Base-by-base conservation (phyloP, 2,329 filamentous ascomycete genomes). In the Talaromyces sp. region DNA sequence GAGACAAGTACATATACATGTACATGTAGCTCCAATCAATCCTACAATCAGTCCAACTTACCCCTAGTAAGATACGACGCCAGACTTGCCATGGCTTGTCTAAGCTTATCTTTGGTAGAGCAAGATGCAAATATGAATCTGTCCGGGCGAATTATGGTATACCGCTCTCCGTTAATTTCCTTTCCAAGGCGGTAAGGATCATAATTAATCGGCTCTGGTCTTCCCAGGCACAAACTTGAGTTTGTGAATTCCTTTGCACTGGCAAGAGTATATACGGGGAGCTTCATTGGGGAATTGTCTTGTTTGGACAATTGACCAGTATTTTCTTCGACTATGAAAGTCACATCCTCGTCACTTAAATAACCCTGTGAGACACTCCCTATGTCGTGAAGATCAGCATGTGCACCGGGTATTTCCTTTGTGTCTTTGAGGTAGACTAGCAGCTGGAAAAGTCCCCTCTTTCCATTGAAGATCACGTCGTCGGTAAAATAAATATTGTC, bases 81-180 rank as follows among this genome's bases (percentile, higher is more conserved):
- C 3, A 58, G 35, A 46, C 7, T 21, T 6, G 17, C 17, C 26
- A 54, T 27, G 14, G 57, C 35, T 31, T 46, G 17, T 8, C 24
- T n/a, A 2, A 74, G 61, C 32, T 73, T 68, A 10, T 14, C 27
- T 2, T 17, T 60, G 5, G 61, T 66, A 17, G 62, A 56, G 61
- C 70, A 74, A 3, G 68, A 65, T 5, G 72, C 72, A 65, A 70
- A 76, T 3, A 75, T 66, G 54, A 74, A 71, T 1, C 72, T 65
- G 59, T 75, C 73, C 1, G 65, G 65, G 54, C 74, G 63, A 17
- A 75, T 52, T 52, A 75, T 66, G 9, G 71, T 65, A 63, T 68
- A 75, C 50, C 62, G 62, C 10, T 66, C 65, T 2, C 61, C 54
- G 4, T 58, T 58, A 4, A 70, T 54, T 21, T 66, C 67, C 29